phyloP scores from a whole-genome alignment of 2,329 filamentous ascomycete species.

The Aspergillus chevalieri region DNA sequence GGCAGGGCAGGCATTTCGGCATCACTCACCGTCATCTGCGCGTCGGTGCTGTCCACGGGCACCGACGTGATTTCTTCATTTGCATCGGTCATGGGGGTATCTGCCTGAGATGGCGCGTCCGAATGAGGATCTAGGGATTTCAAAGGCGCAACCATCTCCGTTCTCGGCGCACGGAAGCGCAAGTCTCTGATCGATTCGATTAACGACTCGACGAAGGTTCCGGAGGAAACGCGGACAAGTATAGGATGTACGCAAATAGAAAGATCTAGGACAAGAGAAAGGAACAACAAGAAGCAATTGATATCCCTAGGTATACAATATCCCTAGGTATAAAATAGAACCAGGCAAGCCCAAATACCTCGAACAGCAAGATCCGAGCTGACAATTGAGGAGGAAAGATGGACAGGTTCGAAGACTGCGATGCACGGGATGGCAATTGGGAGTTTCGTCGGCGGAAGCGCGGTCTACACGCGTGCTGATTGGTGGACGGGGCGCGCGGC shows the following conservation, averaged over 20 bases:
- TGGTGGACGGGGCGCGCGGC: constrained; percentile 18
- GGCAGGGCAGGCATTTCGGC: not conserved
- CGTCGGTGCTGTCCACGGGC: constrained; percentile 32
- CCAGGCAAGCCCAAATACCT: not conserved
- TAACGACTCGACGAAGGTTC: constrained; percentile 1
- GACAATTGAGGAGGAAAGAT: constrained; percentile 2
- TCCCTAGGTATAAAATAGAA: not conserved
- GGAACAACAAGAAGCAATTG: not conserved
- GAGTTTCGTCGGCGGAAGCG: constrained; percentile 21
- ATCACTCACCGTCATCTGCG: constrained; percentile 35
- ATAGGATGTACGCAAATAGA: not conserved
- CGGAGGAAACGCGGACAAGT: not conserved
- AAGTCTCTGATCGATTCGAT: constrained; percentile 4
- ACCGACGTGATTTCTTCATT: constrained; percentile 33
- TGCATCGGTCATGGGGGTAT: constrained; percentile 44
- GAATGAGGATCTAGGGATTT: constrained; percentile 27
- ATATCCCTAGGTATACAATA: not conserved
- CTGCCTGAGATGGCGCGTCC: constrained; percentile 38
- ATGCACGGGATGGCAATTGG: constrained; percentile 21
- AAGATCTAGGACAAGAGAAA: not conserved
- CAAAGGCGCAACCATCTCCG: constrained; percentile 36
- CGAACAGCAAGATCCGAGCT: not conserved
- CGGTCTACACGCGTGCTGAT: constrained; percentile 29
- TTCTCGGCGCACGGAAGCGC: constrained; percentile 21
- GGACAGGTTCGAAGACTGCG: constrained; percentile 5